Evolutionary conservation across 768 basidiomycete genomes (phyloP), one percentile per base, ranked within the genome.

Genomic region (Lentinula raphanica): DNA sequence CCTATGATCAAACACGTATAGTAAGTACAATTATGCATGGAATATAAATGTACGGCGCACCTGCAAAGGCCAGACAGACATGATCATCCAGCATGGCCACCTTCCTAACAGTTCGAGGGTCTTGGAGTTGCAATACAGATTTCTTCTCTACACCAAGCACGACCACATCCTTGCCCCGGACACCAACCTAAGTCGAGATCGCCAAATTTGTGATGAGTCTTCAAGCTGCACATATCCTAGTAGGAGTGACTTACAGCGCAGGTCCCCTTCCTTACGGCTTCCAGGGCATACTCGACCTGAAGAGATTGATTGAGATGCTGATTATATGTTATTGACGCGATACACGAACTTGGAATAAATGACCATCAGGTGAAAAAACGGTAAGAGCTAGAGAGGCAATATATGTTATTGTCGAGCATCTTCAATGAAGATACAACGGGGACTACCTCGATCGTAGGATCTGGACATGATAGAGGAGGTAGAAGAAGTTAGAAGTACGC

Each of bases 121-220:
- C 97, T 78, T 99, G 97, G 17, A 99, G 82, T 73, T 99, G 97
- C 11, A 98, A 79, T 28, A 97, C 86, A 0, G 93, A 94, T 75
- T 98, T 98, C 90, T 98, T 98, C 81, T 99, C 97, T 29, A 98
- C 96, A 50, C 96, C 97, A 25, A 99, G 79, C 3, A 99, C 93
- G 2, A 98, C 97, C 28, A 95, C 91, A 65, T 94, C 88, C 69
- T 89, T 87, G 65, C 97, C 97, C 62, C 93, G 86, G 35, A 98
- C 94, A 54, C 97, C 97, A 61, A 98, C 94, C 95, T 97, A 59
- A 7, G 58, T 44, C 17, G 11, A 15, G 17, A 35, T 8, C 19
- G 13, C 32, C 32, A 35, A 13, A 32, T 50, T n/a, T 8, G 32
- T 49, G 5, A 35, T 32, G 35, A 36, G 9, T 25, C 8, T 50